These are phyloP conservation scores for Penicillium sumatraense DNA, from an alignment of 2,329 filamentous ascomycete species.

Conservation along the genomic window DNA sequence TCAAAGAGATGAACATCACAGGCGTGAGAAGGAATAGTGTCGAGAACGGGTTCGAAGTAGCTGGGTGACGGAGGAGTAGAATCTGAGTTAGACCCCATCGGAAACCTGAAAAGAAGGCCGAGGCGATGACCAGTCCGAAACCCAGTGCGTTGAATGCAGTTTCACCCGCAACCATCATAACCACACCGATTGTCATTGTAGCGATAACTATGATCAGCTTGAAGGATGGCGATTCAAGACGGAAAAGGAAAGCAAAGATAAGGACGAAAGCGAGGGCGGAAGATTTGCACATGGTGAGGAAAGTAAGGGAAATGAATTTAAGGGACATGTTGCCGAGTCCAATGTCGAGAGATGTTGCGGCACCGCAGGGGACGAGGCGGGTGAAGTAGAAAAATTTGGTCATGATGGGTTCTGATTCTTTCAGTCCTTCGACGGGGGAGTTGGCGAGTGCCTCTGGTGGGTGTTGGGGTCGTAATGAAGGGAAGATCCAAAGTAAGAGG, in stretches of 20 bases:
- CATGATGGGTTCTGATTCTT: slow-evolving; percentile 67
- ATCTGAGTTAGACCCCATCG: slow-evolving; percentile 99
- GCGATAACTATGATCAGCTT: slow-evolving; percentile 85
- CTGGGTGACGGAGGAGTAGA: slow-evolving; percentile 87
- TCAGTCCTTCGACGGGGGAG: slow-evolving; percentile 53
- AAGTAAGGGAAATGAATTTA: slow-evolving; percentile 94
- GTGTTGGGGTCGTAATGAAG: slow-evolving; percentile 73
- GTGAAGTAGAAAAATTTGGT: slow-evolving; percentile 90
- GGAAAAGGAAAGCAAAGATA: slow-evolving; percentile 91
- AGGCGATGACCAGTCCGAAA: slow-evolving; percentile 89
- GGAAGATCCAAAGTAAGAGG: slow-evolving; percentile 79
- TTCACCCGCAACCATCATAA: slow-evolving; percentile 98
- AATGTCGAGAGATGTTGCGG: slow-evolving; percentile 92
- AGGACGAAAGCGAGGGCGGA: slow-evolving; percentile 94
- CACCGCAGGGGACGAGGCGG: slow-evolving; percentile 87
- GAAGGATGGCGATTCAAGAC: slow-evolving; percentile 84
- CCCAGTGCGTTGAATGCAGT: slow-evolving; percentile 84
- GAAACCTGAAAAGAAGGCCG: slow-evolving; percentile 94
- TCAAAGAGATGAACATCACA: slow-evolving; percentile 87
- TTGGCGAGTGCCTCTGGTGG: slow-evolving; percentile 29
- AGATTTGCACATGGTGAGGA: slow-evolving; percentile 99
- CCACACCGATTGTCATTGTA: slow-evolving; percentile 88
- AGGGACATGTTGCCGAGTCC: slow-evolving; percentile 94
- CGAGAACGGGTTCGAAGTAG: slow-evolving; percentile 94
- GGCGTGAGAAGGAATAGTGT: slow-evolving; percentile 98